Percentiles rank a stretch among this genome's conserved stretches.
Conservation (phyloP, 495 filamentous ascomycete genomes). For the Neurospora sp. region DNA sequence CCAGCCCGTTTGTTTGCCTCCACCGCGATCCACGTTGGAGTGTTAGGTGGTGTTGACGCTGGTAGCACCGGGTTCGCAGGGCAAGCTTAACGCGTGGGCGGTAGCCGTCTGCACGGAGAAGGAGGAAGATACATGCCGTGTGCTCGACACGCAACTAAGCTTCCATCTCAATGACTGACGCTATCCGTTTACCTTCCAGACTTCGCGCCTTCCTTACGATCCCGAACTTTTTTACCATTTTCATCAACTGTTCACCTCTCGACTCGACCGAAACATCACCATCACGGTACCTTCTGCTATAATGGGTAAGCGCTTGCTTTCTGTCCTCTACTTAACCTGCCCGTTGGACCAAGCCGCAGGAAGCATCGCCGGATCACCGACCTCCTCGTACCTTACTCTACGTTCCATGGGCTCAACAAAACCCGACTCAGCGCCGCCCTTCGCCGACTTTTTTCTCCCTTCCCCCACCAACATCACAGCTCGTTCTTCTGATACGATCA, state of each 20-base stretch:
- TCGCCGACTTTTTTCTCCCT: conserved; percentile 1
- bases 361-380: conserved; percentile 16
- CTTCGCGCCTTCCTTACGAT: conserved; percentile 17
- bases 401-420: conserved; percentile 3
- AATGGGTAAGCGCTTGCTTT: conserved; percentile 41
- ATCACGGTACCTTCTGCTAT: conserved; percentile 15
- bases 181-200: conserved; percentile 12
- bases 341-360: conserved; percentile 20
- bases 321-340: conserved; percentile 17
- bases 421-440: conserved; percentile 4
- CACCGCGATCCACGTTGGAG: neutral
- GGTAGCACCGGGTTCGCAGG: neutral
- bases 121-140: neutral
- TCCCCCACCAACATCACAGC: conserved; percentile 11
- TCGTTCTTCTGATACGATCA: conserved; percentile 9
- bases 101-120: neutral
- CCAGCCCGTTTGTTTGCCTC: neutral
- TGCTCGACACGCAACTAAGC: neutral
- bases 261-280: neutral
- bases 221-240: conserved; percentile 1
- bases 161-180: conserved; percentile 13
- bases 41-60: neutral
- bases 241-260: neutral
- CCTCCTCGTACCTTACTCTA: conserved; percentile 14
- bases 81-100: neutral